Evolutionary conservation across 2,329 filamentous ascomycete species (phyloP).

Genomic region (Simplicillium aogashimaense): DNA sequence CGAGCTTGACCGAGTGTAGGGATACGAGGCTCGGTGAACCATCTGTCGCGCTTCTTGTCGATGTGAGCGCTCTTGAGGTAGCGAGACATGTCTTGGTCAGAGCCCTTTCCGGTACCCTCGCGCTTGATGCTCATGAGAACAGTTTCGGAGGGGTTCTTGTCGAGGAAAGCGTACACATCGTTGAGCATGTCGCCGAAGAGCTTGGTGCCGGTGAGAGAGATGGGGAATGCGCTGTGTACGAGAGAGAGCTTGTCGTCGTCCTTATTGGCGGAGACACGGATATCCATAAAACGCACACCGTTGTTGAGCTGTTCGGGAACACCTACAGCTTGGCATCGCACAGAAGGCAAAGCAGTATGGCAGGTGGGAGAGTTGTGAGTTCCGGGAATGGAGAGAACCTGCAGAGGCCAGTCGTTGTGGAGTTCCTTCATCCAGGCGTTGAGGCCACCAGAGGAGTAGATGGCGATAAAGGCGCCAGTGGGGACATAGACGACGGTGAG

Average conservation of each 20-base stretch:
- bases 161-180: slow-evolving; percentile 65
- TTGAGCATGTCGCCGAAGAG: slow-evolving; percentile 66
- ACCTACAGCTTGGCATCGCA: slow-evolving; percentile 80
- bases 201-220: slow-evolving; percentile 73
- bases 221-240: slow-evolving; percentile 83
- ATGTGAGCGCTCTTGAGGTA: slow-evolving; percentile 68
- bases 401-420: slow-evolving; percentile 60
- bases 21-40: slow-evolving; percentile 71
- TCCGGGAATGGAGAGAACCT: slow-evolving; percentile 79
- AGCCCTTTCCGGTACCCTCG: slow-evolving; percentile 74
- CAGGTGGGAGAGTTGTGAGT: slow-evolving; percentile 91
- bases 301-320: slow-evolving; percentile 73
- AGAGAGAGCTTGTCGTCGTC: slow-evolving; percentile 62
- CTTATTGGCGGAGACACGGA: slow-evolving; percentile 54
- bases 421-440: slow-evolving; percentile 74
- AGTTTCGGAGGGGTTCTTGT: slow-evolving; percentile 68
- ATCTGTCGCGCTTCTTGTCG: slow-evolving; percentile 43
- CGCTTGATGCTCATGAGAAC: slow-evolving; percentile 84
- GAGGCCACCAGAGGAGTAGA: slow-evolving; percentile 64
- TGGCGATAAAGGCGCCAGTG: slow-evolving; percentile 41
- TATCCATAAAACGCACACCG: slow-evolving; percentile 89
- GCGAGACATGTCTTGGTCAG: slow-evolving; percentile 66
- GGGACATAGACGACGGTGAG: slow-evolving; percentile 60
- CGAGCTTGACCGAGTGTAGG: slow-evolving; percentile 71
- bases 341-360: slow-evolving; percentile 77